Evolutionary conservation across 2,329 filamentous ascomycete genomes (phyloP), one percentile per base, ranked within the genome.

Genomic region (Sarocladium strictum): DNA sequence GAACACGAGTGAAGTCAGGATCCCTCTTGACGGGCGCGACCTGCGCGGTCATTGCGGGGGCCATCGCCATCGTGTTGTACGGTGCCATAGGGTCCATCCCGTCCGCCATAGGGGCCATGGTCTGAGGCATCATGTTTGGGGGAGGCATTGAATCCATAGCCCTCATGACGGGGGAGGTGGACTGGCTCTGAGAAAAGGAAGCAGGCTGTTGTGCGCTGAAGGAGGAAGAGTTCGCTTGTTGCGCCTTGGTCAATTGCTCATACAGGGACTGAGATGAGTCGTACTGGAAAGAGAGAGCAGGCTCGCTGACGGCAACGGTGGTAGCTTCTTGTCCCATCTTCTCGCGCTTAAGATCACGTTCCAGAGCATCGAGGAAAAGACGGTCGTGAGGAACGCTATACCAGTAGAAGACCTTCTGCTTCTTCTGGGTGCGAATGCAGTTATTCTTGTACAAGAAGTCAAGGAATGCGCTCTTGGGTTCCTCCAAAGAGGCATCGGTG

Each of bases 361-460:
- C 94, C 64, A 99, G 79, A 37, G 94, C 94, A 76, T 99, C 94
- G 62, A 99, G 86, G 75, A 99, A 99, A 53, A 99, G 84, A 54
- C 94, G 85, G 73, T 99, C 94, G 71, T 99, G 94, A 1, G 94
- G 94, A 49, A 99, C 94, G 76, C 92, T 97, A 76, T 97, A 99
- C 94, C 94, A 99, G 77, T 97, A 99, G 68, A 99, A 99, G 61
- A 99, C 94, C 79, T 99, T 99, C 69, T 99, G 94, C 81, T 99
- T 99, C 85, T 99, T 99, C 74, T 99, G 94, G 35, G 94, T 99
- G 63, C 94, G 87, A 64, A 99, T 99, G 81, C 94, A 99, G 79
- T 99, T 99, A 83, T 99, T 99, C 82, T 99, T 99, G 84, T 99
- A 99, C 43, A 99, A 80, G 71, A 97, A 99, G 73, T 99, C 94